Evolutionary conservation across 208 protist species (phyloP), one percentile per base, ranked within the genome.

Genomic region (Willaertia magna): DNA sequence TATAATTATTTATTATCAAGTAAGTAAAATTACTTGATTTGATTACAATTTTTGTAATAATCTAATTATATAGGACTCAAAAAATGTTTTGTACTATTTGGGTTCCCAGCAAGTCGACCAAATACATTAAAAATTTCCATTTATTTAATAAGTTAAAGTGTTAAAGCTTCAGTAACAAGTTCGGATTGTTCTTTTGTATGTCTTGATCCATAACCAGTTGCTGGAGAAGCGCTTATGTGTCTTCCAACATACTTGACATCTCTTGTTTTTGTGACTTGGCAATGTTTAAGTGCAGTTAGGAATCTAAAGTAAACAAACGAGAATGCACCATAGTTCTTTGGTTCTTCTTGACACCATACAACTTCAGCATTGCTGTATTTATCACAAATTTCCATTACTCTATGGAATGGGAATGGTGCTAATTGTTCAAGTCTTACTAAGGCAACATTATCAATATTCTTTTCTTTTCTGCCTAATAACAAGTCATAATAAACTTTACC

Each of bases 401-500:
- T 93, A 51, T 96, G 94, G 51, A 96, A 96, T 74, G 97, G 98
- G 92, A 99, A 99, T 74, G 98, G 98, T 59, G 95, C 92, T 48
- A 99, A 91, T 93, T 99, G 97, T 92, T 98, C 96, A 11, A 97
- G 84, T 76, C 95, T 92, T 22, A 96, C 94, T 81, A 98, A 87
- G 26, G 95, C 95, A 82, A 97, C 93, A 87, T 97, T 93, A 76
- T 94, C 86, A 47, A 92, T 86, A 40, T 94, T 92, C 26, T 89
- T 82, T 18, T 89, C 87, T 42, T 93, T 91, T 74, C 95, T 93
- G 79, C 92, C 87, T 82, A 92, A 89, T 42, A 93, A 84, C 0
- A 99, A 90, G 47, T 94, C 92, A 89, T 98, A 98, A 93, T 98
- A 99, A 49, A 99, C 93, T 91, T 99, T 97, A 44, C 98, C 98